Percentiles rank a stretch among this genome's conserved stretches.
Conservation (phyloP, 1,284 basidiomycete genomes). For the Pseudozyma tsukubaensis region DNA sequence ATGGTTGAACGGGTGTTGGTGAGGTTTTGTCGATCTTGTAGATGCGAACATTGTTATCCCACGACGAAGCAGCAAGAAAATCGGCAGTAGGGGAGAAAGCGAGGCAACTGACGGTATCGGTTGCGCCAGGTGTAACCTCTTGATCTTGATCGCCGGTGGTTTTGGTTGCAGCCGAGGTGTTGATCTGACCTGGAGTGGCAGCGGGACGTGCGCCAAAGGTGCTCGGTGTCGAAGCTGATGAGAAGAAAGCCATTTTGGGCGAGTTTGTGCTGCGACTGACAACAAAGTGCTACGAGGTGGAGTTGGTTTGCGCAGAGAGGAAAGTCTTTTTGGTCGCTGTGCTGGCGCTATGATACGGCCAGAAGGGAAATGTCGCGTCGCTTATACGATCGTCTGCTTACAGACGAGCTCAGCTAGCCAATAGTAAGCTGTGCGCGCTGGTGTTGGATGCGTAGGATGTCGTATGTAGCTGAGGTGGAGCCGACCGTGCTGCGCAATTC, state of each 20-base stretch:
- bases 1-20: conserved; percentile 77
- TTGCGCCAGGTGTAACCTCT: conserved; percentile 74
- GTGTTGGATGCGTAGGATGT: too few species aligned
- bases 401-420: too few species aligned
- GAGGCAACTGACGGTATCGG: conserved; percentile 68
- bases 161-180: conserved; percentile 51
- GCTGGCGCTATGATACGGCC: too few species aligned
- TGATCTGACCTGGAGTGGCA: conserved; percentile 43
- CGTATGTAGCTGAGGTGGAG: too few species aligned
- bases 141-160: conserved; percentile 72
- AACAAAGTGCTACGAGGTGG: too few species aligned
- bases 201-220: conserved; percentile 52
- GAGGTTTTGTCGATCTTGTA: conserved; percentile 75
- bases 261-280: too few species aligned
- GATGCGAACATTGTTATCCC: conserved; percentile 71
- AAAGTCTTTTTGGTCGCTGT: too few species aligned
- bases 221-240: conserved; percentile 48
- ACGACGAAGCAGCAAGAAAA: conserved; percentile 69
- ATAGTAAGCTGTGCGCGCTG: too few species aligned
- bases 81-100: conserved; percentile 69
- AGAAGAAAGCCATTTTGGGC: conserved; percentile 57
- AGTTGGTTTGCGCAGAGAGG: too few species aligned
- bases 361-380: too few species aligned
- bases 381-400: too few species aligned
- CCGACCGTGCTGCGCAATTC: too few species aligned